These are phyloP conservation scores for Silene uniflora DNA, from an alignment of 148 eudicot genomes.

Conservation along the genomic window DNA sequence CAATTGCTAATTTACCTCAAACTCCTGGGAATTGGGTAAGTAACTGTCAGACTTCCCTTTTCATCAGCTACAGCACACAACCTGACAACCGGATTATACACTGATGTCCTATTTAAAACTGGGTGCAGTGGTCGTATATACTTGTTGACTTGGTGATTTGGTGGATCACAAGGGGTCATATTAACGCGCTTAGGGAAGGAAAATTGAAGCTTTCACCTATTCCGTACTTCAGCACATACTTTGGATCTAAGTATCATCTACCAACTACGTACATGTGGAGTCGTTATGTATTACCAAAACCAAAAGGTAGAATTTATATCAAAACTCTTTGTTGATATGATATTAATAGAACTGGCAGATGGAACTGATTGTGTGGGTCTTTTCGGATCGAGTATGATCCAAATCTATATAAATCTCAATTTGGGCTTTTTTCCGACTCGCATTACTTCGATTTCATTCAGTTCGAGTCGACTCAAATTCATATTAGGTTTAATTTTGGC, in stretches of 20 bases:
- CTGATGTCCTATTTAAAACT: constrained; percentile 11
- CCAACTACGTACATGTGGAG: constrained; percentile 99
- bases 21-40: constrained; percentile 84
- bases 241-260: constrained; percentile 72
- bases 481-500: no score
- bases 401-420: background rate
- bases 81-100: background rate
- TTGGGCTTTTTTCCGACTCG: no score
- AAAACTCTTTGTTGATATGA: background rate
- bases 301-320: constrained; percentile 46
- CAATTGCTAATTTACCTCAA: constrained; percentile 80
- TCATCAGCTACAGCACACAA: background rate
- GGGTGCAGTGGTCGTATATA: constrained; percentile 78
- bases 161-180: constrained; percentile 78
- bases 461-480: no score
- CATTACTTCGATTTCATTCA: no score
- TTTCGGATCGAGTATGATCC: background rate
- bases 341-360: background rate
- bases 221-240: constrained; percentile 79
- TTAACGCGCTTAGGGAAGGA: constrained; percentile 70
- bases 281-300: constrained; percentile 83
- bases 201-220: constrained; percentile 83
- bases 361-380: background rate
- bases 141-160: constrained; percentile 80
- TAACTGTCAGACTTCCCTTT: constrained; percentile 9